Evolutionary conservation across 331 rosid genomes (phyloP).

Genomic region (Pyracantha coccinea): DNA sequence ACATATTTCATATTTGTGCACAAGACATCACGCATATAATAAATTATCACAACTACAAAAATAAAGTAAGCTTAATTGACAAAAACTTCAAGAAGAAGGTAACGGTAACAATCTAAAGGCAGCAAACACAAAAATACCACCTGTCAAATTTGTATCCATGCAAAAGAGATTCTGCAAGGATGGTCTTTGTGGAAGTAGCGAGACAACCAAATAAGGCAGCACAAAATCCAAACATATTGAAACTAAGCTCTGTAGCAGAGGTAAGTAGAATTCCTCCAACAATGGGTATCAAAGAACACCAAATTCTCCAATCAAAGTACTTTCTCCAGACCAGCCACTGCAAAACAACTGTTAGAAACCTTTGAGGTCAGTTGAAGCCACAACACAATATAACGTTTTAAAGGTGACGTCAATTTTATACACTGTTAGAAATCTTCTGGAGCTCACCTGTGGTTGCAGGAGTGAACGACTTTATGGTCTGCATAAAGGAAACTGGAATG

Average conservation of each 20-base stretch:
- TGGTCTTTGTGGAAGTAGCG: conserved; percentile 97
- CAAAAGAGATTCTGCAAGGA: conserved; percentile 88
- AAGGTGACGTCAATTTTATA: not conserved
- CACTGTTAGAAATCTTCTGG: conserved; percentile 1
- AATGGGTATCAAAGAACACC: conserved; percentile 93
- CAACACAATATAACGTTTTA: not conserved
- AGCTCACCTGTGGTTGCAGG: conserved; percentile 93
- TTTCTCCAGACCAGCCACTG: conserved; percentile 98
- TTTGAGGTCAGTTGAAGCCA: conserved; percentile 25
- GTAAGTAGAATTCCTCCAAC: conserved; percentile 99
- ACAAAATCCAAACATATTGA: conserved; percentile 89
- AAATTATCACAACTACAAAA: not conserved
- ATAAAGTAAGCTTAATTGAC: not conserved
- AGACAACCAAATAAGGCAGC: conserved; percentile 98
- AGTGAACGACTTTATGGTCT: conserved; percentile 96
- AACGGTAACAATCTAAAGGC: not conserved
- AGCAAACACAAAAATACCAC: conserved; percentile 29
- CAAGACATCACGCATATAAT: not conserved
- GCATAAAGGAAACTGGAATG: conserved; percentile 99
- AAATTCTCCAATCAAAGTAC: conserved; percentile 84
- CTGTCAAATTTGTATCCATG: conserved; percentile 99
- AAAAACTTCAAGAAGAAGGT: not conserved
- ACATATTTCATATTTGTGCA: not conserved
- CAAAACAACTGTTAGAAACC: conserved; percentile 55
- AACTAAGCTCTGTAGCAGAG: conserved; percentile 89